Percentiles rank a stretch among this genome's conserved stretches.
Conservation (phyloP, 495 filamentous ascomycete genomes). For the Cercophora samala region DNA sequence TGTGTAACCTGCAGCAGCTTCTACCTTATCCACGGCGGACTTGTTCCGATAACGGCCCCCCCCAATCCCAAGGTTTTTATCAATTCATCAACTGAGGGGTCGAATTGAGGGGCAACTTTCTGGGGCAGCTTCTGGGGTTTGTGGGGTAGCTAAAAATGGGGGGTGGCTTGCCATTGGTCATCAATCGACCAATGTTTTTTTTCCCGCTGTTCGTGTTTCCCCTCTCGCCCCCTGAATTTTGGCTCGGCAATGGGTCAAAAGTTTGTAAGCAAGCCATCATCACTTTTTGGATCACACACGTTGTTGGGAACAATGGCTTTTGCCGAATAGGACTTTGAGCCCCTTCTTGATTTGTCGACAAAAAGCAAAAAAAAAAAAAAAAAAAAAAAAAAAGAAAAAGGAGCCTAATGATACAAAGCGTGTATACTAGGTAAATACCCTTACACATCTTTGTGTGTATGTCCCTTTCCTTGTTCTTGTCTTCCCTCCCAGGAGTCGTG, state of each 20-base stretch:
- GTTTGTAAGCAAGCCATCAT: background rate
- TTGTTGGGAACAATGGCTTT: background rate
- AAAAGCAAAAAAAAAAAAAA: background rate
- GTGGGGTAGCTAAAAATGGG: slow-evolving; percentile 12
- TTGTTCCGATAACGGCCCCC: slow-evolving; percentile 23
- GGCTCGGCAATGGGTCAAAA: background rate
- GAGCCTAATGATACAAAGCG: background rate
- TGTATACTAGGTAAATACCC: background rate
- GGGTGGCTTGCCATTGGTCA: slow-evolving; percentile 2
- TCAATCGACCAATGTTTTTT: background rate
- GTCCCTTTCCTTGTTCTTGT: background rate
- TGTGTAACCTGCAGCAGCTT: background rate
- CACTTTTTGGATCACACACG: background rate
- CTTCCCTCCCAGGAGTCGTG: background rate
- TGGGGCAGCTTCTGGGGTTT: background rate
- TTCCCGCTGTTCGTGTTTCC: background rate
- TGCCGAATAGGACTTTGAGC: background rate
- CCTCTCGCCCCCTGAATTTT: background rate
- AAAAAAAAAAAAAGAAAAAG: background rate
- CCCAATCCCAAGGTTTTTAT: slow-evolving; percentile 1
- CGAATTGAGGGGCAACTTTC: slow-evolving; percentile 13
- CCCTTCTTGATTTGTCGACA: background rate
- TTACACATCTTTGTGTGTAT: background rate
- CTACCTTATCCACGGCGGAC: background rate
- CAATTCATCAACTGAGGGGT: slow-evolving; percentile 5